phyloP scores from a whole-genome alignment of 2,329 filamentous ascomycete genomes.

The Verticillium nonalfalfae region DNA sequence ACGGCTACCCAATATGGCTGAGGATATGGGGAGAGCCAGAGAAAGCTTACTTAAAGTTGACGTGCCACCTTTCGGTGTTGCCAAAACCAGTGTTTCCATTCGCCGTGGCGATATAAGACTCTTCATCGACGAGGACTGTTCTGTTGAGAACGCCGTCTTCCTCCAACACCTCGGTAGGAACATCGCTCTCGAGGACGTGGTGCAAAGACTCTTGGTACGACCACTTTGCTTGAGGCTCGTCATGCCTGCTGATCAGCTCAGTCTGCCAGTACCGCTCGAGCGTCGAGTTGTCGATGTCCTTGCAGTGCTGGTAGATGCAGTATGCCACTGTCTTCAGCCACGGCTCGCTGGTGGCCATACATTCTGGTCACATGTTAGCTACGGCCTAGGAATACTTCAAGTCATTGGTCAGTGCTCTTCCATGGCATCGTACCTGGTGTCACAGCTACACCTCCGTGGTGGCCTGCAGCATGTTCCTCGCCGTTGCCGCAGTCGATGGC shows the following conservation, averaged over 20 bases:
- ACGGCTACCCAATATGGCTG: no score
- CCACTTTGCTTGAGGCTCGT: constrained; percentile 3
- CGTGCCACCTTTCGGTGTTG: constrained; percentile 1
- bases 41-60: neutral
- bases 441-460: constrained; percentile 1
- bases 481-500: neutral
- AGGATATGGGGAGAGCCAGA: neutral
- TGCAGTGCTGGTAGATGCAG: constrained; percentile 13
- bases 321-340: constrained; percentile 15
- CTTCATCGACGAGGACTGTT: constrained; percentile 7
- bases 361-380: constrained; percentile 3
- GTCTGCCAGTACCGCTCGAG: constrained; percentile 1
- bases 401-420: no score
- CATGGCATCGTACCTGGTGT: neutral
- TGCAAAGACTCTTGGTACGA: constrained; percentile 8
- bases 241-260: neutral
- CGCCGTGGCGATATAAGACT: constrained; percentile 3
- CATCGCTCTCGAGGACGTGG: neutral
- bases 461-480: constrained; percentile 1
- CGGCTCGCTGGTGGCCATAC: constrained; percentile 11
- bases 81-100: constrained; percentile 8
- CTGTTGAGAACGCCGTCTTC: constrained; percentile 5
- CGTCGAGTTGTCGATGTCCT: neutral
- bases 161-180: neutral
- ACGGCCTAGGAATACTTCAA: neutral